Evolutionary conservation across 805 yeast species (phyloP), one percentile per base, ranked within the genome.

Genomic region (Pichia californica): DNA sequence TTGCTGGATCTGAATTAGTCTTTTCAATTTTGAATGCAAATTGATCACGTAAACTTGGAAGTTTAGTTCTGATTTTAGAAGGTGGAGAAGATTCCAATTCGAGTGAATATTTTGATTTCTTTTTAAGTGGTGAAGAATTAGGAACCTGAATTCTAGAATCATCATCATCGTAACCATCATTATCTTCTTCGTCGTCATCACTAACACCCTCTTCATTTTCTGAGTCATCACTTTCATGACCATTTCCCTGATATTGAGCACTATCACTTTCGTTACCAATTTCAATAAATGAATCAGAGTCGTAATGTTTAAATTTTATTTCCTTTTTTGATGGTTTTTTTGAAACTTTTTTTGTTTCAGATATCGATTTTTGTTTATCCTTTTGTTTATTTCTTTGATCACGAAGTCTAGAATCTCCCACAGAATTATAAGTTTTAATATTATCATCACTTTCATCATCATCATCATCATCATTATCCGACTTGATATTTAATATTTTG

Each of bases 111-210:
- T 29, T 48, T 21, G 36, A 43, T 31, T 14, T 41, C 34, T 10
- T 75, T 27, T 40, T 38, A 28, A 41, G 30, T 5, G 56, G 77
- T 1, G 79, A 73, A 1, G 79, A 73, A 43, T 67, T 72, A 2
- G 76, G 78, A 5, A 75, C 77, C 48, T 75, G 78, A 3, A 76
- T 60, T 10, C 53, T 40, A 21, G 64, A 62, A 2, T 38, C 40
- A 31, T 40, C 44, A 16, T 19, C 38, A 9, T 38, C 21, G 48
- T 43, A 38, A 16, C 28, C 30, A 14, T 30, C 31, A 25, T 28
- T 21, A 19, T 27, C 14, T 18, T 23, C 38, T 9, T 33, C 28
- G 11, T 29, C 18, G 35, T 23, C 31, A 13, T 21, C 19, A 33
- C n/a, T n/a, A n/a, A n/a, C n/a, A n/a, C n/a, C n/a, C n/a, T 21